A percentile compares a stretch with the other conserved stretches of the same genome.
These are phyloP conservation scores for Osmanthus fragrans DNA, from an alignment of 257 asterid species.

Conservation along the genomic window DNA sequence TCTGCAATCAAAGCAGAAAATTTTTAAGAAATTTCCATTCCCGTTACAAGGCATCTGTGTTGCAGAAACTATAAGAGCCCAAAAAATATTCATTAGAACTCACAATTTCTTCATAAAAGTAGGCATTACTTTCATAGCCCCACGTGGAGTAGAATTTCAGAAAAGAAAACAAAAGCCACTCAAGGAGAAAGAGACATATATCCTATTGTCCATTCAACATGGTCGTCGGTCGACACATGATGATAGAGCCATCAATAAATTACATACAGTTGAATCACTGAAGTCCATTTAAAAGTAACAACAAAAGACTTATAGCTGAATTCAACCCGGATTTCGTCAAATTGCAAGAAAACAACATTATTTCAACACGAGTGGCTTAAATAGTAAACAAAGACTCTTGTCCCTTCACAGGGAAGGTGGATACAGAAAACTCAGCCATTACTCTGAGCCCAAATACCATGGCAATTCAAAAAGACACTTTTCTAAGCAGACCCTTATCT, in stretches of 20 bases:
- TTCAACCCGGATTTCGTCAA: not conserved
- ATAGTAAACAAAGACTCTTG: not conserved
- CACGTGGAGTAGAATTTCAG: not conserved
- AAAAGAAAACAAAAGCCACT: not conserved
- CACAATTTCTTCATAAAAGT: not conserved
- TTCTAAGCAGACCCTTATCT: not conserved
- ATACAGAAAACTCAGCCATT: not conserved
- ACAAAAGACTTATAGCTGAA: not conserved
- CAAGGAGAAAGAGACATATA: not conserved
- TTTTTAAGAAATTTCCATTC: not conserved
- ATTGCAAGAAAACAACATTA: not conserved
- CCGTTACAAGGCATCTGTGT: not conserved
- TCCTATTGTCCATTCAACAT: not conserved
- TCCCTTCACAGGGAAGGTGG: not conserved
- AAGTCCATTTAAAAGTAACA: not conserved
- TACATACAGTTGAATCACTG: not conserved
- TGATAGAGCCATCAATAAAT: not conserved
- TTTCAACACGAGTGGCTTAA: not conserved
- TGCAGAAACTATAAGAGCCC: not conserved
- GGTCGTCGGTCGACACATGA: not conserved
- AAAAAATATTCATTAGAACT: not conserved
- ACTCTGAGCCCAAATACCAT: not conserved
- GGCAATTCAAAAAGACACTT: not conserved
- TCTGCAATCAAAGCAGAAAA: conserved; percentile 11
- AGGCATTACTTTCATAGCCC: not conserved